phyloP scores from a whole-genome alignment of 2,329 filamentous ascomycete genomes.

The Hymenoscyphus fraxineus region DNA sequence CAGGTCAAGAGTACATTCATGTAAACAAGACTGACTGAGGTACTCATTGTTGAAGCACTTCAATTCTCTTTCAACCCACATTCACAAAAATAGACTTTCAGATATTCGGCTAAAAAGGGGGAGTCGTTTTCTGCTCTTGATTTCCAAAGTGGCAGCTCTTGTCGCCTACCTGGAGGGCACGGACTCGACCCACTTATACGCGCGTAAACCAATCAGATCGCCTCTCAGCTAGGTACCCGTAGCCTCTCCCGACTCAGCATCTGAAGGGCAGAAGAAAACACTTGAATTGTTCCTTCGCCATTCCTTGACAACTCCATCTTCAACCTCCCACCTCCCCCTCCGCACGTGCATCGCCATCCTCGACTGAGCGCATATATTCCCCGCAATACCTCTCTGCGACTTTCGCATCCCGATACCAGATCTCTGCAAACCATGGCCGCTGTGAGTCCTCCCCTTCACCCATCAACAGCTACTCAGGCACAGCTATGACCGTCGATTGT shows the following conservation, averaged over 20 bases:
- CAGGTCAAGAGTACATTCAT: not conserved
- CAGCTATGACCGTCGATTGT: conserved; percentile 1
- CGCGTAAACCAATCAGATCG: too few species aligned
- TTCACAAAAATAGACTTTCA: not conserved
- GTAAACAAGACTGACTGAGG: not conserved
- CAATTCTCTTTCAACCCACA: not conserved
- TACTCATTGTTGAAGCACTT: not conserved
- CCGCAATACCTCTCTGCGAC: conserved; percentile 16
- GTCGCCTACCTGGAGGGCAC: too few species aligned
- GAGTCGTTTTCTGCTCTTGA: not conserved
- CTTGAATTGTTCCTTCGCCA: conserved; percentile 11
- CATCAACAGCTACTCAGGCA: conserved; percentile 1
- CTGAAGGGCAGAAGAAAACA: conserved; percentile 17
- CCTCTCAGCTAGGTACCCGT: too few species aligned
- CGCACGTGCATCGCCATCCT: conserved; percentile 13
- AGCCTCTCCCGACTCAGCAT: conserved; percentile 6
- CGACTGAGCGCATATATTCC: conserved; percentile 20
- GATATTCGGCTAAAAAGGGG: not conserved
- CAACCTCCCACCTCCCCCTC: conserved; percentile 4
- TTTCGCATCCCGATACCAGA: conserved; percentile 13
- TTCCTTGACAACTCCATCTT: conserved; percentile 13
- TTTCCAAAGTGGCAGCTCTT: not conserved
- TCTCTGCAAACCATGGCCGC: conserved; percentile 27
- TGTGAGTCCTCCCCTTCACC: conserved; percentile 27
- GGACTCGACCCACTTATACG: too few species aligned